Conservation (phyloP, 192 early-diverging fungal species). For the Fimicolochytrium jonesii region DNA sequence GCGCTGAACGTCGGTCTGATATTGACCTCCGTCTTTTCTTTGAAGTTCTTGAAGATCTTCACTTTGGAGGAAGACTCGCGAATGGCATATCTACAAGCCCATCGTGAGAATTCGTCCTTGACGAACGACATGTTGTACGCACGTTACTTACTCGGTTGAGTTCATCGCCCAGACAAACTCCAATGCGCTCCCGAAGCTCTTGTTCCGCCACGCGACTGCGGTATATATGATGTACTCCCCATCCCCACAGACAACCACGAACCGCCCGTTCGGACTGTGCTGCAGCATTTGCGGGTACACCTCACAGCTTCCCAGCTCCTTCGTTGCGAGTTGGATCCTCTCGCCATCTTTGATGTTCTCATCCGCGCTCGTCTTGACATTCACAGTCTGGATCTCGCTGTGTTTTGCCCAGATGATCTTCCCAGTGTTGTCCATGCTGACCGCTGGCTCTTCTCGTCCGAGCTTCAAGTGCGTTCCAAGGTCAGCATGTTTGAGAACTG, state of each 20-base stretch:
- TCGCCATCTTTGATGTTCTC: constrained; percentile 92
- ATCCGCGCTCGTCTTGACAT: constrained; percentile 79
- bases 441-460: constrained; percentile 92
- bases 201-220: constrained; percentile 99
- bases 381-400: constrained; percentile 93
- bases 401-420: constrained; percentile 99
- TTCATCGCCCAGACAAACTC: constrained; percentile 98
- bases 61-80: constrained; percentile 89
- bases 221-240: constrained; percentile 99
- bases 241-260: constrained; percentile 98
- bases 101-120: too few species aligned
- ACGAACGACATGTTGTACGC: background rate
- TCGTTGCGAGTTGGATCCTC: constrained; percentile 72
- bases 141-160: constrained; percentile 66
- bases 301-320: constrained; percentile 97
- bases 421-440: constrained; percentile 93
- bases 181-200: constrained; percentile 89
- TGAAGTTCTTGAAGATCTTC: constrained; percentile 91
- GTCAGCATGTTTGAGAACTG: too few species aligned
- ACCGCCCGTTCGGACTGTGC: constrained; percentile 97
- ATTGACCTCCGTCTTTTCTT: constrained; percentile 78
- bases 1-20: constrained; percentile 63
- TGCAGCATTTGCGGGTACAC: constrained; percentile 92
- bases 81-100: constrained; percentile 67
- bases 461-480: constrained; percentile 43